Conservation (phyloP, 2,329 filamentous ascomycete genomes). For the Fusarium chlamydosporum region DNA sequence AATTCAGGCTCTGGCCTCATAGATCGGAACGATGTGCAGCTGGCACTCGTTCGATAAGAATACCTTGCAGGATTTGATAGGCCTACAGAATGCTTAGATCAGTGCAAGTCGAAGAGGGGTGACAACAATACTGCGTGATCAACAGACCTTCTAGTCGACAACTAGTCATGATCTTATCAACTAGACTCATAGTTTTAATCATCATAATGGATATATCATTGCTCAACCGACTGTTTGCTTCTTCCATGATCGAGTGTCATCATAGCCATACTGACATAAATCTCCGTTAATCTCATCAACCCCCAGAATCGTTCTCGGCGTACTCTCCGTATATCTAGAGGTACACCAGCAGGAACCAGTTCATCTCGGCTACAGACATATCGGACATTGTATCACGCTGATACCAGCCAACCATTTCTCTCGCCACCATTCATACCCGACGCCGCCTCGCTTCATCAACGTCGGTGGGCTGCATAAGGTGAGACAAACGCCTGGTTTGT, state of each 20-base stretch:
- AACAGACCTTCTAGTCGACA: neutral
- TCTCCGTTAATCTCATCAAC: neutral
- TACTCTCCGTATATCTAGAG: neutral
- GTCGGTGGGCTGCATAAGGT: slow-evolving; percentile 39
- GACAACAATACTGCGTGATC: neutral
- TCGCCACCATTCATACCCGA: slow-evolving; percentile 18
- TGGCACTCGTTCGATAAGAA: neutral
- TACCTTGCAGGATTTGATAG: neutral
- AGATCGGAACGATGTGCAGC: neutral
- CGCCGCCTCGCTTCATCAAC: slow-evolving; percentile 45
- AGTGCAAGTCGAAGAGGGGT: neutral
- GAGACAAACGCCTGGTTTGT: slow-evolving; percentile 38
- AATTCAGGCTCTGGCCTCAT: no score
- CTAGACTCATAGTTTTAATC: no score
- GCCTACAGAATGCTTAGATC: no score
- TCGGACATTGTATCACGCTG: slow-evolving; percentile 19
- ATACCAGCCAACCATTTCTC: slow-evolving; percentile 23
- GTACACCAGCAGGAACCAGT: neutral
- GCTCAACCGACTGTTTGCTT: neutral
- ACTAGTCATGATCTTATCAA: no score
- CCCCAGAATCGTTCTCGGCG: neutral
- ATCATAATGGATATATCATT: no score
- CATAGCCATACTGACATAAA: neutral
- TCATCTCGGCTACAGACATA: slow-evolving; percentile 38
- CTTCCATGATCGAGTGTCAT: no score